A percentile compares a stretch with the other conserved stretches of the same genome.
phyloP scores from a whole-genome alignment of 768 basidiomycete genomes.

The Neoboletus brunneissimus region DNA sequence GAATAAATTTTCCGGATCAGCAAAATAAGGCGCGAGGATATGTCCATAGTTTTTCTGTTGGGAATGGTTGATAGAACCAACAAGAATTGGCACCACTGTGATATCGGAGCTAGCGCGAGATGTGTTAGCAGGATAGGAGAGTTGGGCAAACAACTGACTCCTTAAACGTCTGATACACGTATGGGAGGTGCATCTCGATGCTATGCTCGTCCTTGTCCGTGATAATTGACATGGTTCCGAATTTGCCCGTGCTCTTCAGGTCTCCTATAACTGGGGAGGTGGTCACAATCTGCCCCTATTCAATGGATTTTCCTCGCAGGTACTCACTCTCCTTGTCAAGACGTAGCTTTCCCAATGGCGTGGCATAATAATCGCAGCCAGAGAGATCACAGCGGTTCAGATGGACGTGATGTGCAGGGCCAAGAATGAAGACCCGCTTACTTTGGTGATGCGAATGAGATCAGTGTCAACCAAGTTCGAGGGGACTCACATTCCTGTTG shows the following conservation, averaged over 20 bases:
- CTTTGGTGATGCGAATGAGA: slow-evolving; percentile 40
- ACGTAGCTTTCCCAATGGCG: slow-evolving; percentile 79
- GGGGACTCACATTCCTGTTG: slow-evolving; percentile 65
- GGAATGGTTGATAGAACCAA: slow-evolving; percentile 68
- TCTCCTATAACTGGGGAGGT: slow-evolving; percentile 12
- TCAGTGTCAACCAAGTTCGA: background rate
- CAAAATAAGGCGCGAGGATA: slow-evolving; percentile 78
- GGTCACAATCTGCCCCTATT: slow-evolving; percentile 6
- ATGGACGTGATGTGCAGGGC: slow-evolving; percentile 93
- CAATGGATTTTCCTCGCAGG: background rate
- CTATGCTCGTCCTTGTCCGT: slow-evolving; percentile 95
- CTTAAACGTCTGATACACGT: slow-evolving; percentile 80
- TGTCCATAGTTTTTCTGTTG: slow-evolving; percentile 63
- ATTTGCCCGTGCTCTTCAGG: slow-evolving; percentile 38
- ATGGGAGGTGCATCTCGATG: slow-evolving; percentile 97
- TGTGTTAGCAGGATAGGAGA: slow-evolving; percentile 2
- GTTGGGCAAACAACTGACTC: slow-evolving; percentile 45
- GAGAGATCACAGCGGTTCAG: slow-evolving; percentile 86
- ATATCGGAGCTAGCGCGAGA: slow-evolving; percentile 58
- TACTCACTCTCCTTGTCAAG: slow-evolving; percentile 76
- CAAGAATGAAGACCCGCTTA: slow-evolving; percentile 89
- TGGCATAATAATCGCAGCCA: slow-evolving; percentile 71
- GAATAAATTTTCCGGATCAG: slow-evolving; percentile 75
- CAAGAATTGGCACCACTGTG: slow-evolving; percentile 82
- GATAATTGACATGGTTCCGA: slow-evolving; percentile 58